Percentiles rank a stretch among this genome's conserved stretches.
Evolutionary conservation across 208 protist species (phyloP).

Genomic region (Acanthamoeba castellanii): DNA sequence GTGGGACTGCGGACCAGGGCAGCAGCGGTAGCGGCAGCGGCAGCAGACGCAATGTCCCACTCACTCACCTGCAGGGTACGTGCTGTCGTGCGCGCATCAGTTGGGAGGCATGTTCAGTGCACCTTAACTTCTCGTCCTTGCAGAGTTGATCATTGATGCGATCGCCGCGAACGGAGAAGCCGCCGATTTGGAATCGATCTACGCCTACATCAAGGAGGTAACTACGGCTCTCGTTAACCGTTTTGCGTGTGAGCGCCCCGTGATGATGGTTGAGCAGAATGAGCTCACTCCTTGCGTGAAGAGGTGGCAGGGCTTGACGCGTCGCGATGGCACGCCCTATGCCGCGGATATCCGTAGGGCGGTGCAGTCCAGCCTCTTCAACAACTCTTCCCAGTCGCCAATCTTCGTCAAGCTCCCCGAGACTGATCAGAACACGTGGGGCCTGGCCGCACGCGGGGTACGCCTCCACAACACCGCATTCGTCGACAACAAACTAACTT

Average conservation of each 20-base stretch:
- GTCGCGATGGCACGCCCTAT: constrained; percentile 51
- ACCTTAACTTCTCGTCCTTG: neutral
- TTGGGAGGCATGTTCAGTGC: neutral
- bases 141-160: constrained; percentile 61
- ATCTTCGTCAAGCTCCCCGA: constrained; percentile 53
- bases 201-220: constrained; percentile 61
- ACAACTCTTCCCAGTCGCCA: neutral
- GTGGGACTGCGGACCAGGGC: neutral
- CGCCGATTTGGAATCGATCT: constrained; percentile 32
- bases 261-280: neutral
- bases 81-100: neutral
- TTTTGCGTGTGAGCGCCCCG: neutral
- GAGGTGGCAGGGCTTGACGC: constrained; percentile 45
- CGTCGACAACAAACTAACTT: neutral
- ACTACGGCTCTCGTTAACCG: neutral
- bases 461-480: neutral
- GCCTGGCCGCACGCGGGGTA: constrained; percentile 20
- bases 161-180: constrained; percentile 52
- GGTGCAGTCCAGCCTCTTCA: constrained; percentile 50
- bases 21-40: neutral
- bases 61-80: constrained; percentile 34
- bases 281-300: neutral
- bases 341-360: neutral
- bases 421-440: neutral
- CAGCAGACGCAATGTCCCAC: constrained; percentile 31